A percentile compares a stretch with the other conserved stretches of the same genome.
Conservation (phyloP, 2,329 filamentous ascomycete species). For the Aspergillus unguis region DNA sequence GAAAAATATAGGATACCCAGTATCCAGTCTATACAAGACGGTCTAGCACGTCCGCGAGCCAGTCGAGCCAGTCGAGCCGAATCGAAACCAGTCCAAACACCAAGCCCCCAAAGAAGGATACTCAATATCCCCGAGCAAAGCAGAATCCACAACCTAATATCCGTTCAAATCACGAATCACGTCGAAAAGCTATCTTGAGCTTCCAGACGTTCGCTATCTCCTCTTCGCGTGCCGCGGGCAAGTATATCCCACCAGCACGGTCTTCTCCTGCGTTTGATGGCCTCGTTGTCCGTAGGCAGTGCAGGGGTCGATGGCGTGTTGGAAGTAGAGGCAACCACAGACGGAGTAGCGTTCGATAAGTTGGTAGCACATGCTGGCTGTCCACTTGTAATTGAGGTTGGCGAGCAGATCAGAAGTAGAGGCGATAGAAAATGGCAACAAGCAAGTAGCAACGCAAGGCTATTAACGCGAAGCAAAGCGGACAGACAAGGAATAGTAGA, state of each 20-base stretch:
- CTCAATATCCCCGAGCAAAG: too few relatives aligned
- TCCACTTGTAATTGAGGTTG: neutral
- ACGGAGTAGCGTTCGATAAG: conserved; percentile 81
- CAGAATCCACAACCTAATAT: too few relatives aligned
- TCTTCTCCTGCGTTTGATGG: conserved; percentile 69
- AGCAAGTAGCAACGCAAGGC: too few relatives aligned
- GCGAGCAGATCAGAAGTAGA: neutral
- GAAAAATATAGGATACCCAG: too few relatives aligned
- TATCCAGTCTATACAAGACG: too few relatives aligned
- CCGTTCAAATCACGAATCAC: neutral
- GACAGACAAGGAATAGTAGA: too few relatives aligned
- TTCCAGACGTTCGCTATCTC: neutral
- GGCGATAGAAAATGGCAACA: too few relatives aligned
- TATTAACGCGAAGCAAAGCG: too few relatives aligned
- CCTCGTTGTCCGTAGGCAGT: conserved; percentile 69
- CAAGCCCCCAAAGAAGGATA: too few relatives aligned
- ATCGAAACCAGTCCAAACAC: too few relatives aligned
- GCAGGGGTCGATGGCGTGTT: conserved; percentile 82
- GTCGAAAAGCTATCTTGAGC: neutral
- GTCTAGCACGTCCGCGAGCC: too few relatives aligned
- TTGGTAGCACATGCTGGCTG: conserved; percentile 74
- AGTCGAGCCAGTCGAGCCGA: too few relatives aligned
- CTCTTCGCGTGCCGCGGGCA: conserved; percentile 56
- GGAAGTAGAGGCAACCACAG: conserved; percentile 84
- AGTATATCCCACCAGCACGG: conserved; percentile 77